These are phyloP conservation scores for Tirmania nivea DNA, from an alignment of 495 filamentous ascomycete genomes.

Conservation along the genomic window DNA sequence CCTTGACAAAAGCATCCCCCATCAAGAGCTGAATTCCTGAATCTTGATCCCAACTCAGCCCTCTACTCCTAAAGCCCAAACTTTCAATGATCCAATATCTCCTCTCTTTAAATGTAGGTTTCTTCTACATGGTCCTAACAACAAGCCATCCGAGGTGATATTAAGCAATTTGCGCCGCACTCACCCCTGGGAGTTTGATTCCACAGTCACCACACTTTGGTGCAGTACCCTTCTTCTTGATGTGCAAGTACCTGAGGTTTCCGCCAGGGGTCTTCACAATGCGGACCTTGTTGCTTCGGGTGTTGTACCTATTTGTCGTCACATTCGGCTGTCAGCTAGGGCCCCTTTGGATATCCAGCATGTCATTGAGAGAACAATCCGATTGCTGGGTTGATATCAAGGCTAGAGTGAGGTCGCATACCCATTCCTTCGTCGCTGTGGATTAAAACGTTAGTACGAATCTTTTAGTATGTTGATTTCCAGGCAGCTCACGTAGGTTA, in stretches of 20 bases:
- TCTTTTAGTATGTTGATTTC: background rate
- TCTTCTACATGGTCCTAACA: no score
- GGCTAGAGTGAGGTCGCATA: background rate
- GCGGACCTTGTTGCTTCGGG: conserved; percentile 86
- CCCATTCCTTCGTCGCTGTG: no score
- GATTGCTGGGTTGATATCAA: conserved; percentile 21
- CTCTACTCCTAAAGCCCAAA: no score
- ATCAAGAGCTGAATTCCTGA: no score
- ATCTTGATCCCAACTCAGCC: no score
- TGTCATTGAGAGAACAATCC: conserved; percentile 13
- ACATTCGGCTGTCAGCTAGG: conserved; percentile 3
- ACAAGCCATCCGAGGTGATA: no score
- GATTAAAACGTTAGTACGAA: background rate
- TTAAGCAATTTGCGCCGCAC: no score
- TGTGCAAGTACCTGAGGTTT: conserved; percentile 82
- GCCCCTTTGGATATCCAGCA: background rate
- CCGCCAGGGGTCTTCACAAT: conserved; percentile 87
- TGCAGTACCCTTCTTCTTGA: conserved; percentile 63
- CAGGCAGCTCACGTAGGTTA: no score
- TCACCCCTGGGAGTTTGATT: conserved; percentile 32
- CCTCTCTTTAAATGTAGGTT: no score
- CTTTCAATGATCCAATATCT: no score
- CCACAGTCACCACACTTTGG: conserved; percentile 94
- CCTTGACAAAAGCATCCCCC: no score
- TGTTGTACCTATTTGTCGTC: conserved; percentile 57